Base-by-base conservation (phyloP, 768 basidiomycete genomes). In the Macrolepiota albuminosa region DNA sequence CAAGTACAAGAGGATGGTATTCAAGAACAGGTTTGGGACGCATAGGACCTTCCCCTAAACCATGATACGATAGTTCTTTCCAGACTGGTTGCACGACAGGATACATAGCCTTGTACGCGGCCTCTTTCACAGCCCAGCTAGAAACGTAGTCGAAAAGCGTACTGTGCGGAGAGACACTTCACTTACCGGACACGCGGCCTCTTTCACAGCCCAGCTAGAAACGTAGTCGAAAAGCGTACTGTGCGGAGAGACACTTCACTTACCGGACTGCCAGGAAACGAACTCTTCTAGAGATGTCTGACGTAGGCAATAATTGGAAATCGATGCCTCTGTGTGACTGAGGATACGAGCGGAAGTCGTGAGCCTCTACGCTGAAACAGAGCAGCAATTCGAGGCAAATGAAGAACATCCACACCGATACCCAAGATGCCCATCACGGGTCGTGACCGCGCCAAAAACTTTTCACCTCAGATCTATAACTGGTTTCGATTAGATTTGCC, bases 121-220 rank as follows among this genome's bases (percentile, higher is more conserved):
- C 89, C 71, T 95, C 93, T 65, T 95, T 95, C 21, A 89, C 81
- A 36, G 84, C 78, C 90, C 91, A 95, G 16, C 92, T 94, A 64
- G 31, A 21, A 51, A 45, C 16, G 21, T 18, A 4, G 21, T 26
- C 42, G 13, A 34, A 43, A 21, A 21, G 6, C 9, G 40, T 31
- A 42, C n/a, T 54, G 29, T 36, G 52, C 36, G 10, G 34, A 14
- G 54, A 39, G n/a, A 53, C 26, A 61, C 13, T n/a, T 51, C 14
- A 50, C 83, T 24, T 68, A 92, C 92, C 92, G 81, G 42, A 93
- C 88, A 95, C 0, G 86, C 85, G 0, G 93, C 89, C 71, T 95
- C 93, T 21, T 21, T 21, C 21, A 21, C 21, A 21, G 21, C 21
- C 90, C 91, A 95, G 16, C 92, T 94, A 64, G 31, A 21, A 51